phyloP scores from a whole-genome alignment of 2,329 filamentous ascomycete genomes.

The Cladophialophora chaetospira region DNA sequence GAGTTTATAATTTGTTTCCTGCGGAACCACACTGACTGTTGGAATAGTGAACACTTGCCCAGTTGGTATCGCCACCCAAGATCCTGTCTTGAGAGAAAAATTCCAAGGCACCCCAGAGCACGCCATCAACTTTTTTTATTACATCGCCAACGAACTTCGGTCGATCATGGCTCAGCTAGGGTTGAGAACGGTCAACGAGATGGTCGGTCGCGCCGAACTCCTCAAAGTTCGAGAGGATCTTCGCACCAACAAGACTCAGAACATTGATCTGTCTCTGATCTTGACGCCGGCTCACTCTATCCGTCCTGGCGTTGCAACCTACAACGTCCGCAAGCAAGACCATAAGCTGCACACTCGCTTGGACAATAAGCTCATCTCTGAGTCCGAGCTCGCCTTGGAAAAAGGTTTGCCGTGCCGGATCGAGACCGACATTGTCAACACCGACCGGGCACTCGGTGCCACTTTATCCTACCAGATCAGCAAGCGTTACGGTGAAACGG shows the following conservation, averaged over 20 bases:
- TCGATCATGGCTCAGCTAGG: slow-evolving; percentile 96
- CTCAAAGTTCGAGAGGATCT: slow-evolving; percentile 86
- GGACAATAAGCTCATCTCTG: slow-evolving; percentile 95
- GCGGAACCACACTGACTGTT: too few relatives aligned
- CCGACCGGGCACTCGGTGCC: slow-evolving; percentile 88
- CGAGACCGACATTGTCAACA: slow-evolving; percentile 95
- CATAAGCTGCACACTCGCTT: slow-evolving; percentile 89
- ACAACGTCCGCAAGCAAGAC: slow-evolving; percentile 97
- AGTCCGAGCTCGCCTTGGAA: slow-evolving; percentile 90
- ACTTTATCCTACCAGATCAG: slow-evolving; percentile 96
- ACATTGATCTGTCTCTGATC: slow-evolving; percentile 90
- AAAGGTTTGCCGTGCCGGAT: slow-evolving; percentile 91
- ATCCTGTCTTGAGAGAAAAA: slow-evolving; percentile 91
- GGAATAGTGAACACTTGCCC: slow-evolving; percentile 70
- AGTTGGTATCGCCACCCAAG: slow-evolving; percentile 93
- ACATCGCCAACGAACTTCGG: slow-evolving; percentile 90
- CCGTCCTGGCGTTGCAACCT: slow-evolving; percentile 89
- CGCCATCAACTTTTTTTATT: slow-evolving; percentile 99
- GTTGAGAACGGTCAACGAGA: slow-evolving; percentile 94
- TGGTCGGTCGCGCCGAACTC: slow-evolving; percentile 90
- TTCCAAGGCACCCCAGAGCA: slow-evolving; percentile 92
- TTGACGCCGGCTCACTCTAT: slow-evolving; percentile 95
- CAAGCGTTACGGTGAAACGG: slow-evolving; percentile 85
- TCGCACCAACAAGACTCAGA: slow-evolving; percentile 82
- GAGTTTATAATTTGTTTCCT: too few relatives aligned